Percentiles rank a stretch among this genome's conserved stretches.
Conservation (phyloP, 371 early-diverging fungal genomes). For the Mortierella sp. region DNA sequence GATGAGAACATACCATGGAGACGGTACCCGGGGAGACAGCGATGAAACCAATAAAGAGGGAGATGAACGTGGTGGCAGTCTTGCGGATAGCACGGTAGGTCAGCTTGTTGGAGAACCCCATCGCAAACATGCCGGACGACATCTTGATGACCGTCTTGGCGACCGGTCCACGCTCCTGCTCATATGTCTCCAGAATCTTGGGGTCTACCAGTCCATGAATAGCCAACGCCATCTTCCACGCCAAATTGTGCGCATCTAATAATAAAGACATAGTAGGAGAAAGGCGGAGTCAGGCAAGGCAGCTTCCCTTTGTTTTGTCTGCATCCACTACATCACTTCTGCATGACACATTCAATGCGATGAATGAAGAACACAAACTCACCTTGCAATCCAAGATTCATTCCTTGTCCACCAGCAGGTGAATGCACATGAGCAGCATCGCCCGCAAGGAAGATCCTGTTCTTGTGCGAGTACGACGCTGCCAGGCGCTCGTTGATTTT, state of each 20-base stretch:
- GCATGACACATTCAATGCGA: not conserved
- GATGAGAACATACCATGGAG: constrained; percentile 35
- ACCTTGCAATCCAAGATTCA: constrained; percentile 57
- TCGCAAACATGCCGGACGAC: constrained; percentile 42
- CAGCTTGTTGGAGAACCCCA: constrained; percentile 30
- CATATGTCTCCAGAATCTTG: constrained; percentile 41
- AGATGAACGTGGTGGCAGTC: constrained; percentile 23
- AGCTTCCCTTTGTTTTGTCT: not conserved
- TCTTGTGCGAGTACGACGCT: constrained; percentile 34
- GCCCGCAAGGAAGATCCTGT: constrained; percentile 55
- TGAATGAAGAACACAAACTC: not conserved
- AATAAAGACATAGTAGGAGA: not conserved
- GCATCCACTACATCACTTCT: not conserved
- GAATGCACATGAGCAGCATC: constrained; percentile 62
- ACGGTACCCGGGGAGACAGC: constrained; percentile 31
- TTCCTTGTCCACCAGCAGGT: constrained; percentile 52
- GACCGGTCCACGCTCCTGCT: constrained; percentile 48
- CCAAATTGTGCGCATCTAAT: constrained; percentile 48
- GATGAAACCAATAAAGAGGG: constrained; percentile 18
- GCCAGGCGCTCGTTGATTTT: constrained; percentile 56
- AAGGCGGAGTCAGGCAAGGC: not conserved
- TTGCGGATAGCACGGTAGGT: constrained; percentile 19
- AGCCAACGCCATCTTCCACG: constrained; percentile 51
- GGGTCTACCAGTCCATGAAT: constrained; percentile 23
- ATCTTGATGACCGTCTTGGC: constrained; percentile 43